phyloP scores from a whole-genome alignment of 164 flowering plant species.

The Protea cynaroides region DNA sequence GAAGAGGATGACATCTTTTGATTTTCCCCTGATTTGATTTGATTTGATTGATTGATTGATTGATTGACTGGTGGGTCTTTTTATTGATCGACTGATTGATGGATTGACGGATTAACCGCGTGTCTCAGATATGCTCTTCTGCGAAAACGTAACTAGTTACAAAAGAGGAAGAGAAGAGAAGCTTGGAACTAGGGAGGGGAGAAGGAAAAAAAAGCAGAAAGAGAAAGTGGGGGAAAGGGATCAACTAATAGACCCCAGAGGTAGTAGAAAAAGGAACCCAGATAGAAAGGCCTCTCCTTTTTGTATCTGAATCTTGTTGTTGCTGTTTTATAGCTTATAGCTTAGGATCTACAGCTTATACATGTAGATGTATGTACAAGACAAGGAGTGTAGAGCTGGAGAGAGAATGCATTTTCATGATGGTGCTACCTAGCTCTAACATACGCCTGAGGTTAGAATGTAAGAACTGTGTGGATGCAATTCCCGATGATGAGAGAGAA shows the following conservation, averaged over 20 bases:
- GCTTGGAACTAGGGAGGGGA: no score
- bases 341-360: not conserved
- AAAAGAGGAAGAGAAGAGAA: not conserved
- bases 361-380: slow-evolving; percentile 21
- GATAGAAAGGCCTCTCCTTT: not conserved
- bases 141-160: slow-evolving; percentile 5
- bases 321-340: not conserved
- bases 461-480: slow-evolving; percentile 25
- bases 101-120: slow-evolving; percentile 12
- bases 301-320: not conserved
- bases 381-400: slow-evolving; percentile 32
- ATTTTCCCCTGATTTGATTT: slow-evolving; percentile 5
- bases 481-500: slow-evolving; percentile 28
- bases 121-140: slow-evolving; percentile 27
- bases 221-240: not conserved
- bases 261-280: not conserved
- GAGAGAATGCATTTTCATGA: slow-evolving; percentile 12
- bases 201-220: not conserved
- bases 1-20: slow-evolving; percentile 59
- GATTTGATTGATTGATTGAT: slow-evolving; percentile 20
- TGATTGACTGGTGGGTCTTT: slow-evolving; percentile 19
- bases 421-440: slow-evolving; percentile 4
- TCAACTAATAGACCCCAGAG: not conserved
- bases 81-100: slow-evolving; percentile 16
- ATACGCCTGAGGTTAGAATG: slow-evolving; percentile 3